These are phyloP conservation scores for Exophiala sp. DNA, from an alignment of 2,329 filamentous ascomycete genomes.

Conservation along the genomic window DNA sequence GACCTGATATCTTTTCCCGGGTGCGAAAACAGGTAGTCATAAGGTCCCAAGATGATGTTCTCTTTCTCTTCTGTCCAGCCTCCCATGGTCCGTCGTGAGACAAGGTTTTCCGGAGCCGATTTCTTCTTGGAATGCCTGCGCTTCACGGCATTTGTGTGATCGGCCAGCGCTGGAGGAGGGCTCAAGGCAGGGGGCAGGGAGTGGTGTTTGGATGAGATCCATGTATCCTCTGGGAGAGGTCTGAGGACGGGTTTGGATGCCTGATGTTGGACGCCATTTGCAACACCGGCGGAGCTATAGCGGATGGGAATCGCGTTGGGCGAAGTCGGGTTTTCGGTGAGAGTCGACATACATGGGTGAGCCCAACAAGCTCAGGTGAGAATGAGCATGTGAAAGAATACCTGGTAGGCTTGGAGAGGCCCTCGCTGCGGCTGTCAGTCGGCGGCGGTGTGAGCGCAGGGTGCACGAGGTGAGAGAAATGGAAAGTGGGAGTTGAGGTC, in stretches of 20 bases:
- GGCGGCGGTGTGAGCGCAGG: too few species aligned
- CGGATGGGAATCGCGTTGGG: conserved; percentile 66
- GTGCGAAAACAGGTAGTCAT: conserved; percentile 42
- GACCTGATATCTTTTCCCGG: conserved; percentile 44
- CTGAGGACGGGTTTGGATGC: conserved; percentile 41
- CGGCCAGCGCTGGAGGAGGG: conserved; percentile 7
- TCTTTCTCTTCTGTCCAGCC: conserved; percentile 36
- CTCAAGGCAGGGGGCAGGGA: conserved; percentile 13
- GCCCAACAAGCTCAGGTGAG: background rate
- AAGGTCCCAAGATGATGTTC: conserved; percentile 40
- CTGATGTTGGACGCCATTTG: conserved; percentile 32
- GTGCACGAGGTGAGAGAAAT: background rate
- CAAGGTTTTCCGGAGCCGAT: conserved; percentile 19
- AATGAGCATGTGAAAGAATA: conserved; percentile 15
- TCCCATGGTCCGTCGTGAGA: conserved; percentile 5
- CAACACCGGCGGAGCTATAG: conserved; percentile 60
- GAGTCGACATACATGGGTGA: conserved; percentile 16
- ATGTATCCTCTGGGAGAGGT: conserved; percentile 57
- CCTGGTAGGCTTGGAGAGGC: background rate
- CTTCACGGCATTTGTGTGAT: conserved; percentile 21
- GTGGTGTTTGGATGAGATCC: conserved; percentile 45
- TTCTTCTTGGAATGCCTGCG: conserved; percentile 25
- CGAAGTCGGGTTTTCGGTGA: conserved; percentile 35
- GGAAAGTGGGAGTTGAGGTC: background rate
- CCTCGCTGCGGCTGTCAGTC: background rate